A percentile compares a stretch with the other conserved stretches of the same genome.
Conservation (phyloP, 352 stramenopile genomes). For the Pythium myriotylum region DNA sequence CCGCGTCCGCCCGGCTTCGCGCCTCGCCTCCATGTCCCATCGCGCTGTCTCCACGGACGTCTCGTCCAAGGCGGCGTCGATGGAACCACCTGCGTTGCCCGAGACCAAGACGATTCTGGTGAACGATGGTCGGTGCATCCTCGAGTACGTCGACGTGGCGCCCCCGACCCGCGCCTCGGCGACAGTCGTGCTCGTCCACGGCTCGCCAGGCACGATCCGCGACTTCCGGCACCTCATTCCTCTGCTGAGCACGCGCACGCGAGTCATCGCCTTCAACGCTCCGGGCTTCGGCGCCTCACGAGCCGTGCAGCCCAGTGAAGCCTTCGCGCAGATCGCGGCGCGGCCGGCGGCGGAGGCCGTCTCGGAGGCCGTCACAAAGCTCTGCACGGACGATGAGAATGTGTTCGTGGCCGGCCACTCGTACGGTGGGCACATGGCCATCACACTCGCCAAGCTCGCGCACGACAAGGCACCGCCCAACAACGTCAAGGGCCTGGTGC, state of each 20-base stretch:
- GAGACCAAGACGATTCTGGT: slow-evolving; percentile 6
- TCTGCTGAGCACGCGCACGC: slow-evolving; percentile 3
- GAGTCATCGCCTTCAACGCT: slow-evolving; percentile 17
- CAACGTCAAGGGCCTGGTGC: slow-evolving; percentile 19
- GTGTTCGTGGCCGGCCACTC: slow-evolving; percentile 35
- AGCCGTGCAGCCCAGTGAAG: neutral
- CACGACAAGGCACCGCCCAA: neutral
- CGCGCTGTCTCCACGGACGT: neutral
- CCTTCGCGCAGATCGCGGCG: slow-evolving; percentile 3
- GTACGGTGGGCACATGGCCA: slow-evolving; percentile 32
- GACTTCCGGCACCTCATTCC: slow-evolving; percentile 21
- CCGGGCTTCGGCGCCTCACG: slow-evolving; percentile 11
- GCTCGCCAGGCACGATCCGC: slow-evolving; percentile 20
- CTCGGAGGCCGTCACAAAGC: slow-evolving; percentile 5
- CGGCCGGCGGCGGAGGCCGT: neutral
- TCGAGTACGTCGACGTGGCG: slow-evolving; percentile 19
- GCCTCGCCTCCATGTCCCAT: neutral
- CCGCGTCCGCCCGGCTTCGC: no score
- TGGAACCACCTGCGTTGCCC: neutral
- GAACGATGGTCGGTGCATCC: slow-evolving; percentile 8
- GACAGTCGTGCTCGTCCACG: slow-evolving; percentile 29
- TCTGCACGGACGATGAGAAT: slow-evolving; percentile 19
- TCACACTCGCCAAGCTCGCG: slow-evolving; percentile 11
- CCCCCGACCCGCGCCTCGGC: neutral
- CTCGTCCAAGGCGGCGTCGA: slow-evolving; percentile 1